phyloP scores from a whole-genome alignment of 2,329 filamentous ascomycete genomes.

The Pyricularia pennisetigena region DNA sequence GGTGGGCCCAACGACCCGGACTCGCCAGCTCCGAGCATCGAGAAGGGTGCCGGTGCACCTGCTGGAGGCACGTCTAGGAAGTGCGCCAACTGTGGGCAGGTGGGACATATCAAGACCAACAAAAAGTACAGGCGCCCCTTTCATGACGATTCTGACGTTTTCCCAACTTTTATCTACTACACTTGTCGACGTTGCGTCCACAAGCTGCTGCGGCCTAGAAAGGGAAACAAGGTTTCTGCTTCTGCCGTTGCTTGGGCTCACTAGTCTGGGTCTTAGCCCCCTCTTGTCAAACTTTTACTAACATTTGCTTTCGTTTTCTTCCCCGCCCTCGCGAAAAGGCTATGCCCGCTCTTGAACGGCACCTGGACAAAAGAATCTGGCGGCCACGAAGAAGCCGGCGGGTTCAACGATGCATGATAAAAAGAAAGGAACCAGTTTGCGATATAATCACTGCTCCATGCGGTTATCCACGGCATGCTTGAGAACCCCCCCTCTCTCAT shows the following conservation, averaged over 20 bases:
- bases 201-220: neutral
- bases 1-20: conserved; percentile 24
- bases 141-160: neutral
- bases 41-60: conserved; percentile 29
- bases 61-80: conserved; percentile 62
- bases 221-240: neutral
- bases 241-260: neutral
- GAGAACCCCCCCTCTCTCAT: neutral
- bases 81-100: conserved; percentile 94
- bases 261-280: neutral
- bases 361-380: conserved; percentile 41
- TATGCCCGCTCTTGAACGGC: conserved; percentile 79
- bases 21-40: conserved; percentile 38
- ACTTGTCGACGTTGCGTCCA: neutral
- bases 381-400: conserved; percentile 5
- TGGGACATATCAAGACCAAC: conserved; percentile 98
- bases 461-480: neutral
- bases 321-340: conserved; percentile 30
- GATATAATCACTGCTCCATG: neutral
- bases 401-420: conserved; percentile 2
- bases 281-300: conserved; percentile 16
- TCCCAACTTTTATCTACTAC: neutral
- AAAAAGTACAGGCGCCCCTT: conserved; percentile 62
- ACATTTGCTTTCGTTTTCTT: conserved; percentile 12
- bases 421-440: neutral